phyloP scores from a whole-genome alignment of 2,329 filamentous ascomycete genomes.

The Penicillium sp. region DNA sequence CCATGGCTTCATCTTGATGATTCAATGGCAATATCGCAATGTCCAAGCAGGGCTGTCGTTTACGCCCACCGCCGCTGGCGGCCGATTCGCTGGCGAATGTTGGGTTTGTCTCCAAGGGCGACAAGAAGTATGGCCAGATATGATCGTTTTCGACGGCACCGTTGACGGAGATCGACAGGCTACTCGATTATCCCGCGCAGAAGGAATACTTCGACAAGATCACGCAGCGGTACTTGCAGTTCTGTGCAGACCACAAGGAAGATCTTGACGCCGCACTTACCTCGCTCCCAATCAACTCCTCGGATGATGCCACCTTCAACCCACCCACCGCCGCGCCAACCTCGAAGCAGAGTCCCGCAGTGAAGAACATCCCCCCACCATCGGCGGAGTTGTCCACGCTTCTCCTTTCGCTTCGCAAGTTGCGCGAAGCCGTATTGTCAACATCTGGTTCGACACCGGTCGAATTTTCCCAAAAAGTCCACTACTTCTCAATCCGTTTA shows the following conservation, averaged over 20 bases:
- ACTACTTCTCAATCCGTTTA: constrained; percentile 84
- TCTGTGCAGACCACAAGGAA: constrained; percentile 72
- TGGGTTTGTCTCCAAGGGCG: constrained; percentile 85
- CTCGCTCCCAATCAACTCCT: constrained; percentile 49
- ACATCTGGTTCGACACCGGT: constrained; percentile 66
- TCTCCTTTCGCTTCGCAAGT: constrained; percentile 79
- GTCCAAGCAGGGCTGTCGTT: constrained; percentile 38
- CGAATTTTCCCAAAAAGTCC: constrained; percentile 78
- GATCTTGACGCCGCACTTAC: constrained; percentile 72
- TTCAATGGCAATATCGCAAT: constrained; percentile 11
- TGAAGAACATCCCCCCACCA: constrained; percentile 37
- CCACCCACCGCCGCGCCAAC: constrained; percentile 31
- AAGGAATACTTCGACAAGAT: constrained; percentile 84
- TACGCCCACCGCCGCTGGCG: constrained; percentile 62
- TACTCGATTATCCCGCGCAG: constrained; percentile 72
- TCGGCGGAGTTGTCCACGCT: constrained; percentile 67
- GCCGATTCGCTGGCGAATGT: constrained; percentile 76
- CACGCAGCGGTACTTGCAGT: constrained; percentile 80
- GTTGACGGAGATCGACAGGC: constrained; percentile 44
- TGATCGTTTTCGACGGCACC: neutral
- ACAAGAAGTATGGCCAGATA: constrained; percentile 60
- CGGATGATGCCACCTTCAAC: constrained; percentile 38
- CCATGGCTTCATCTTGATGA: constrained; percentile 8
- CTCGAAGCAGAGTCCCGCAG: constrained; percentile 19
- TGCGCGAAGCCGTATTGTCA: constrained; percentile 80